Evolutionary conservation across 2,329 filamentous ascomycete species (phyloP), one percentile per base, ranked within the genome.

Genomic region (Fusarium guadeloupense): DNA sequence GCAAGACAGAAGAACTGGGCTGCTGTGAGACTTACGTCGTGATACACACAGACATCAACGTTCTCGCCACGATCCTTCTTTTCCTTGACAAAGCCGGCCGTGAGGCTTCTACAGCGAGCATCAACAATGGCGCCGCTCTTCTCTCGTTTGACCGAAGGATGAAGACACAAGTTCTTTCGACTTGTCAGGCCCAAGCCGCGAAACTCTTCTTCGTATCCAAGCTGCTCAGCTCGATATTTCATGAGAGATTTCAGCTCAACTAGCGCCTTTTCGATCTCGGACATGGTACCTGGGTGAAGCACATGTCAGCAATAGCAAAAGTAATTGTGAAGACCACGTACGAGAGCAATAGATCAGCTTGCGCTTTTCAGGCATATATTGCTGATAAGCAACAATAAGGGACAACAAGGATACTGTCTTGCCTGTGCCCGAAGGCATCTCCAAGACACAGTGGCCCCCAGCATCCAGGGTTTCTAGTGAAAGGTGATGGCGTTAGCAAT

Each of bases 311-410:
- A 23, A 28, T 26, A 34, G 14, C 6, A n/a, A 31, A 28, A 14
- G n/a, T n/a, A 21, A 5, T 6, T 21, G 66, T 64, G 12, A 21
- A 20, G 20, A 10, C 6, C 9, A 43, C 68, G 26, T 50, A 88
- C 95, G 93, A 62, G 95, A 99, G 81, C 95, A 99, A 78, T 99
- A 99, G 51, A 99, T 97, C 45, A 99, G 87, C 77, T 99, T 99
- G 51, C 96, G 85, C 70, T 95, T 92, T 73, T 97, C 92, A 4
- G 93, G 92, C 71, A 94, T 93, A 74, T 93, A 89, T 74, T 95
- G 91, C 76, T 99, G 96, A 71, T 99, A 99, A 35, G 95, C 94
- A 54, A 99, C 88, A 71, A 99, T 99, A 68, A 99, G 85, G 0
- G 95, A 97, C 38, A 99, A 82, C 5, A 99, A 83, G 9, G 95